phyloP scores from a whole-genome alignment of 208 protist genomes.

The Spongospora subterranea region DNA sequence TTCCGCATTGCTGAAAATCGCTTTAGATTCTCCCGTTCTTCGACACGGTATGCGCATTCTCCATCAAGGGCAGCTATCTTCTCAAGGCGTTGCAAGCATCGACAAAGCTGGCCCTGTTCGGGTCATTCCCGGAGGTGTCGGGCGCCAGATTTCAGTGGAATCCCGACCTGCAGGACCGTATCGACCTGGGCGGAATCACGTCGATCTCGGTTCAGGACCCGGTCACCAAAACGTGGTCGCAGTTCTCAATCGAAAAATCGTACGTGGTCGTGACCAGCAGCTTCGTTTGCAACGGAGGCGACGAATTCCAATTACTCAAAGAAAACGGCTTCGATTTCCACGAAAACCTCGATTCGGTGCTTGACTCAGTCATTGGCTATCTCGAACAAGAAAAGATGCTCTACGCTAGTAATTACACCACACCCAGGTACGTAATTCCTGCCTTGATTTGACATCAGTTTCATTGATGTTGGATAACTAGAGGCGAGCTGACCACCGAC shows the following conservation, averaged over 20 bases:
- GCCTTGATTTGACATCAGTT: no score
- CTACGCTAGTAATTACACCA: not conserved
- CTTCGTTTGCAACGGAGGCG: not conserved
- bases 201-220: not conserved
- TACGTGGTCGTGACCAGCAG: not conserved
- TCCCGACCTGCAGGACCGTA: not conserved
- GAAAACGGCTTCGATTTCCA: slow-evolving; percentile 26
- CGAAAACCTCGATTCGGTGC: not conserved
- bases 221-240: not conserved
- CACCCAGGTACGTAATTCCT: no score
- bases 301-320: not conserved
- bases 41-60: slow-evolving; percentile 37
- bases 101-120: not conserved
- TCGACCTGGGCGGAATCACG: not conserved
- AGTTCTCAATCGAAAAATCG: not conserved
- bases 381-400: not conserved
- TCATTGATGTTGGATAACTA: no score
- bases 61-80: slow-evolving; percentile 11
- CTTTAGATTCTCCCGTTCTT: not conserved
- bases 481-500: not conserved
- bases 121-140: slow-evolving; percentile 12
- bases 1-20: not conserved
- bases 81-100: not conserved
- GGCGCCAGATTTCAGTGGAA: not conserved
- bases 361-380: not conserved